Evolutionary conservation across 2,329 filamentous ascomycete species (phyloP).

Genomic region (Salinomyces thailandicus): DNA sequence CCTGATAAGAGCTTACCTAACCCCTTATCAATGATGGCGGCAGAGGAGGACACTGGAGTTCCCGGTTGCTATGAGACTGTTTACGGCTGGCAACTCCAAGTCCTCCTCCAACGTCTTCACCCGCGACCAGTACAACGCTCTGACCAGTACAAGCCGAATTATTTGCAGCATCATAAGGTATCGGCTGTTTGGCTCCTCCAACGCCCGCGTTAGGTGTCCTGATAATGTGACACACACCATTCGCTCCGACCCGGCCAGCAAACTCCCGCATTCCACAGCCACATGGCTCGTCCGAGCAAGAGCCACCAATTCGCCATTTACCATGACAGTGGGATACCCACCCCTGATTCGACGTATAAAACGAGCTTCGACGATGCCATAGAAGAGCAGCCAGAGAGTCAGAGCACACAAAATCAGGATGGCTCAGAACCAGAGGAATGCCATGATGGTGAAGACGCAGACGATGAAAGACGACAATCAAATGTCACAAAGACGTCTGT

Average conservation of each 20-base stretch:
- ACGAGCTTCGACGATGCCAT: slow-evolving; percentile 1
- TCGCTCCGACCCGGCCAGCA: neutral
- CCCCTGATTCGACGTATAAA: slow-evolving; percentile 4
- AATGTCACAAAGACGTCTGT: slow-evolving; percentile 21
- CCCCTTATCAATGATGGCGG: no score
- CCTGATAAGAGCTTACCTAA: no score
- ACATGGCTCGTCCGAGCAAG: slow-evolving; percentile 12
- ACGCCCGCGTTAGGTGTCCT: no score
- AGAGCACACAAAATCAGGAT: neutral
- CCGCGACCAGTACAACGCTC: no score
- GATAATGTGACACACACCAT: no score
- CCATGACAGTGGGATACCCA: slow-evolving; percentile 10
- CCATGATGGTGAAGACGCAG: slow-evolving; percentile 7
- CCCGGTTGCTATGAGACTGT: no score
- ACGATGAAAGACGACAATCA: slow-evolving; percentile 16
- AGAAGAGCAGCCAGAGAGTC: neutral
- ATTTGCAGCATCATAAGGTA: no score
- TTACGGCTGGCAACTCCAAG: no score
- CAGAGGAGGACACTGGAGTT: no score
- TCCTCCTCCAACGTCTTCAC: no score
- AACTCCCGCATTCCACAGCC: slow-evolving; percentile 3
- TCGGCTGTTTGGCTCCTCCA: no score
- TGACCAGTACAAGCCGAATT: no score
- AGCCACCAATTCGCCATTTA: slow-evolving; percentile 8
- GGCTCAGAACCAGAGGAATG: slow-evolving; percentile 1